Conservation (phyloP, 805 yeast species). For the Saturnispora serradocipensis region DNA sequence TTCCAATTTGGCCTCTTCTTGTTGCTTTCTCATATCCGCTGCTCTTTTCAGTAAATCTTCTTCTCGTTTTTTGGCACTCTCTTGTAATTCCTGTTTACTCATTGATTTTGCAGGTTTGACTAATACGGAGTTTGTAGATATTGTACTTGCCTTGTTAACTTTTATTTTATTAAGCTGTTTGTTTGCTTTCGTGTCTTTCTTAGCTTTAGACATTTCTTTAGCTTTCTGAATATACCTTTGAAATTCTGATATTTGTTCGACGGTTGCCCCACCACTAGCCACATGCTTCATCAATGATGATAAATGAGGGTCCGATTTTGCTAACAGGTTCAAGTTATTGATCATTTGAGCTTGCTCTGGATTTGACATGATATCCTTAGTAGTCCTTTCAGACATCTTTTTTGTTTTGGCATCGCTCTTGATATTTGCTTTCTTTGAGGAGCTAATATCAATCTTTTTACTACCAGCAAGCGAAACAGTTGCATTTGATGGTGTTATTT, state of each 20-base stretch:
- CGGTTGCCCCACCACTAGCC: conserved; percentile 71
- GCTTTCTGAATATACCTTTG: conserved; percentile 78
- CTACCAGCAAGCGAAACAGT: background rate
- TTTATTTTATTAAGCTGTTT: background rate
- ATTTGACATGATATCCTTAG: conserved; percentile 29
- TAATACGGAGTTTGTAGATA: background rate
- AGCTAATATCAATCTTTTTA: background rate
- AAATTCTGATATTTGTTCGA: conserved; percentile 64
- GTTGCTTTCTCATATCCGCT: conserved; percentile 12
- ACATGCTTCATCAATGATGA: conserved; percentile 73
- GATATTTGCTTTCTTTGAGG: background rate
- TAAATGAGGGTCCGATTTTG: conserved; percentile 59
- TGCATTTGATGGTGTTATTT: background rate
- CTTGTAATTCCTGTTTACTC: conserved; percentile 8
- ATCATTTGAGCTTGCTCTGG: conserved; percentile 75
- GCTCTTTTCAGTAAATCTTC: conserved; percentile 11
- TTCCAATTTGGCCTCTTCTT: conserved; percentile 13
- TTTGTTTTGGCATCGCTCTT: background rate
- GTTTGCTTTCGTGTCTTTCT: background rate
- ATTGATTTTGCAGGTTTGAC: background rate
- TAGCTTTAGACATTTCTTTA: conserved; percentile 43
- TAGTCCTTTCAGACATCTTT: conserved; percentile 11
- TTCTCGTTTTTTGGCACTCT: conserved; percentile 11
- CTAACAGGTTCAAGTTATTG: conserved; percentile 73
- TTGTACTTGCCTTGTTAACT: background rate